Percentiles rank a stretch among this genome's conserved stretches.
Evolutionary conservation across 352 stramenopile genomes (phyloP).

Genomic region (Pythium utonaiense): DNA sequence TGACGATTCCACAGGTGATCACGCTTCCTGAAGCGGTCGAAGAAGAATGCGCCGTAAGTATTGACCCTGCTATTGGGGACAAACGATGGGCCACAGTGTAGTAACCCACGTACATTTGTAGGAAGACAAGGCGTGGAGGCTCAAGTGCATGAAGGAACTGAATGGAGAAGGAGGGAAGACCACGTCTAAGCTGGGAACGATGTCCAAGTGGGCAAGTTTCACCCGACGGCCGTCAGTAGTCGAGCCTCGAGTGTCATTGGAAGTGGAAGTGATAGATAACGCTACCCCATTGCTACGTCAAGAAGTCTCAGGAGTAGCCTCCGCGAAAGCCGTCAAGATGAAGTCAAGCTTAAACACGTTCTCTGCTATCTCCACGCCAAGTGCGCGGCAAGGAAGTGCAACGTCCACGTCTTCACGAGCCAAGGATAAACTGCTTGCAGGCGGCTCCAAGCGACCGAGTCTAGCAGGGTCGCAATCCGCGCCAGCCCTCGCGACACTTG

Average conservation of each 20-base stretch:
- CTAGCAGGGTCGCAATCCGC: constrained; percentile 9
- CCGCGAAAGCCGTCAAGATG: constrained; percentile 17
- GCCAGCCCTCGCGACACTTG: background rate
- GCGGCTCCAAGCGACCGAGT: constrained; percentile 1
- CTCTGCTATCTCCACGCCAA: constrained; percentile 12
- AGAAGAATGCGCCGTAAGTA: constrained; percentile 11
- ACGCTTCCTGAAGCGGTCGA: constrained; percentile 5
- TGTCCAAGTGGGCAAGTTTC: constrained; percentile 8
- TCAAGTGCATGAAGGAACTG: constrained; percentile 22
- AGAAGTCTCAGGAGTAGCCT: constrained; percentile 5
- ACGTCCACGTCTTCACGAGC: background rate
- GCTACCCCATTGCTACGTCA: constrained; percentile 6
- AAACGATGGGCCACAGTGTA: too few species aligned
- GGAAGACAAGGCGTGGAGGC: constrained; percentile 16
- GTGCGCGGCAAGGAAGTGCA: background rate
- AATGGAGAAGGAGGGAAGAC: background rate
- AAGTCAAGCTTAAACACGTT: constrained; percentile 24
- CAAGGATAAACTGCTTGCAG: background rate
- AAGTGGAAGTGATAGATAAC: constrained; percentile 22
- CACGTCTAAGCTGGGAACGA: background rate
- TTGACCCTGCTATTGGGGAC: background rate
- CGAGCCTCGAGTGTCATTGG: constrained; percentile 7
- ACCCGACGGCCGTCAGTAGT: constrained; percentile 3
- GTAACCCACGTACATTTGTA: background rate
- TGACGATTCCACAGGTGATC: constrained; percentile 19